phyloP scores from a whole-genome alignment of 345 rosid genomes.

The Melaleuca alternifolia region DNA sequence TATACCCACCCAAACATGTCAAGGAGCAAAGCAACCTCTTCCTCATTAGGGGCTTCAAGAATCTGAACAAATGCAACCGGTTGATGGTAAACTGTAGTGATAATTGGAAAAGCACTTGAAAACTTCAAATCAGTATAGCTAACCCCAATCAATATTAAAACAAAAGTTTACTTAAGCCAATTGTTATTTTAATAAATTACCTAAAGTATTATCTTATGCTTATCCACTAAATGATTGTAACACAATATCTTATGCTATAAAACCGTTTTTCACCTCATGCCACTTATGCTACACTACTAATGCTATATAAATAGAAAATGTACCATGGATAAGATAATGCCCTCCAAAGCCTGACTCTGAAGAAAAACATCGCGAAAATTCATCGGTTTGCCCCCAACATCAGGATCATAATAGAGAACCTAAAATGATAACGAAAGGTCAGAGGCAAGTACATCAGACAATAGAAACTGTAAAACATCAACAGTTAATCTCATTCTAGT shows the following conservation, averaged over 20 bases:
- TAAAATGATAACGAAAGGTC: conserved; percentile 10
- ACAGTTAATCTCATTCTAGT: neutral
- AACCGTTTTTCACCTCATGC: neutral
- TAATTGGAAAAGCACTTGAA: neutral
- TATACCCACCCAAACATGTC: conserved; percentile 70
- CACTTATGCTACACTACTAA: neutral
- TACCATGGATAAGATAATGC: conserved; percentile 81
- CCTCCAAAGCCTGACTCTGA: conserved; percentile 95
- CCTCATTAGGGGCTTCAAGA: conserved; percentile 88
- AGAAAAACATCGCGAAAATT: conserved; percentile 88
- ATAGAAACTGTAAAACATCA: neutral
- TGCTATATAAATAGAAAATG: neutral
- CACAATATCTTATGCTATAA: neutral
- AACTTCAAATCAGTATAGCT: neutral
- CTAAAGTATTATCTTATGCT: neutral
- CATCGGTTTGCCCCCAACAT: conserved; percentile 72
- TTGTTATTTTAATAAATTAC: neutral
- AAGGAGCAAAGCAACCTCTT: conserved; percentile 78
- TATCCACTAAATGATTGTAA: neutral
- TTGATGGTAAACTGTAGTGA: conserved; percentile 4
- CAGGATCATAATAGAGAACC: conserved; percentile 83
- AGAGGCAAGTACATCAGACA: neutral
- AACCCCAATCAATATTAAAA: neutral
- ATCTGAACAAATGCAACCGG: conserved; percentile 42
- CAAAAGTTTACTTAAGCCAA: neutral